Evolutionary conservation across 805 yeast species (phyloP).

Genomic region (Saturnispora saitoi): DNA sequence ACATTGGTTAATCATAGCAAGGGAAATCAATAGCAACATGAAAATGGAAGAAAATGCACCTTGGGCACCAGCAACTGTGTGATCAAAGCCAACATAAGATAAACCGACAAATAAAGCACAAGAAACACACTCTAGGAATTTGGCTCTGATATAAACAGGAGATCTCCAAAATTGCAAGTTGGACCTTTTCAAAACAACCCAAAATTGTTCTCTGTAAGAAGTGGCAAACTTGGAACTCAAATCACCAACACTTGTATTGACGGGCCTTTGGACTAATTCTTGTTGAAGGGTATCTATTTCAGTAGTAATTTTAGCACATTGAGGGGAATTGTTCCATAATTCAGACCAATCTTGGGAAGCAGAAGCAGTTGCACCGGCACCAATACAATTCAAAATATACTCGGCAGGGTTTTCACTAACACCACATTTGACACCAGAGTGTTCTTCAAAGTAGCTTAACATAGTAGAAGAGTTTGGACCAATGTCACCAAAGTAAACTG

Average conservation of each 20-base stretch:
- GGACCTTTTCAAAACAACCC: slow-evolving; percentile 32
- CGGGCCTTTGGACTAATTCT: slow-evolving; percentile 22
- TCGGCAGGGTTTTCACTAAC: slow-evolving; percentile 65
- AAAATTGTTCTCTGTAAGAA: slow-evolving; percentile 32
- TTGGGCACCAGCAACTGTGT: slow-evolving; percentile 45
- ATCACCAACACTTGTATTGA: slow-evolving; percentile 19
- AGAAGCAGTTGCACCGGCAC: slow-evolving; percentile 72
- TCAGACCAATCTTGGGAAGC: slow-evolving; percentile 55
- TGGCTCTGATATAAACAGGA: slow-evolving; percentile 43
- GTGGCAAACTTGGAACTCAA: slow-evolving; percentile 34
- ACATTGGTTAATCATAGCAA: slow-evolving; percentile 56
- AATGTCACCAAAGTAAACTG: slow-evolving; percentile 47
- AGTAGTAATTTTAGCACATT: slow-evolving; percentile 24
- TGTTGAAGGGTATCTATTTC: slow-evolving; percentile 27
- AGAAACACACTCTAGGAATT: slow-evolving; percentile 34
- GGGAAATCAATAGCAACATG: slow-evolving; percentile 50
- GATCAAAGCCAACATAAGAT: slow-evolving; percentile 51
- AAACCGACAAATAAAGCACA: slow-evolving; percentile 45
- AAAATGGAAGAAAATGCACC: slow-evolving; percentile 45
- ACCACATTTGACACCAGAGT: slow-evolving; percentile 61
- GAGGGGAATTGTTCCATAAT: slow-evolving; percentile 42
- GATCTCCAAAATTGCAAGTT: slow-evolving; percentile 41
- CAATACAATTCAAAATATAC: slow-evolving; percentile 64
- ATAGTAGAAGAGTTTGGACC: slow-evolving; percentile 39
- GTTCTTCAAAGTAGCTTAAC: slow-evolving; percentile 37